These are phyloP conservation scores for Elongisporangium anandrum DNA, from an alignment of 352 stramenopile genomes.

Conservation along the genomic window DNA sequence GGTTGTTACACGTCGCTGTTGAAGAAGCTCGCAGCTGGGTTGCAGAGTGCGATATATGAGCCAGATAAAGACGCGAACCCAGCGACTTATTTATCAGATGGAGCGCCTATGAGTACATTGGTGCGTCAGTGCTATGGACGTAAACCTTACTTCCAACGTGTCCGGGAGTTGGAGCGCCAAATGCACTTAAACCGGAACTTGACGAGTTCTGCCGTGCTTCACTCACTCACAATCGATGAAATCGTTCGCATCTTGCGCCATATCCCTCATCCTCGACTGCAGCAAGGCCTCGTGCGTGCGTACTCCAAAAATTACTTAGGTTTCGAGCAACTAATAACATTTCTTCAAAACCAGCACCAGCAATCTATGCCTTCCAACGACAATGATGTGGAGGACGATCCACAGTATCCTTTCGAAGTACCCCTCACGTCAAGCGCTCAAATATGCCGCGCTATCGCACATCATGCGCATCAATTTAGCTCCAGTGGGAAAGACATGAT, in stretches of 20 bases:
- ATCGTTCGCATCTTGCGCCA: slow-evolving; percentile 37
- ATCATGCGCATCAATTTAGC: slow-evolving; percentile 48
- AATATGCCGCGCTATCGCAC: slow-evolving; percentile 65
- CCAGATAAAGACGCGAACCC: slow-evolving; percentile 7
- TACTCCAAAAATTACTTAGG: slow-evolving; percentile 7
- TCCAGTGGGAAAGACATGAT: slow-evolving; percentile 75
- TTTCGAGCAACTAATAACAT: slow-evolving; percentile 9
- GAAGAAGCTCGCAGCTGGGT: slow-evolving; percentile 54
- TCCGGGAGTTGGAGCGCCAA: slow-evolving; percentile 44
- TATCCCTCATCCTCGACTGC: slow-evolving; percentile 32
- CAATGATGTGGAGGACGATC: slow-evolving; percentile 25
- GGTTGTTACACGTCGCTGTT: slow-evolving; percentile 64
- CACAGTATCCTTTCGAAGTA: slow-evolving; percentile 39
- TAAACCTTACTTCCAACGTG: slow-evolving; percentile 68
- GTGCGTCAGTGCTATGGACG: slow-evolving; percentile 52
- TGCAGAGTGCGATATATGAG: slow-evolving; percentile 59
- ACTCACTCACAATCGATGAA: slow-evolving; percentile 35
- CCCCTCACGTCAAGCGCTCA: slow-evolving; percentile 61
- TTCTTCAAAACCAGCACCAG: slow-evolving; percentile 8
- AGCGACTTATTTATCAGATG: background rate
- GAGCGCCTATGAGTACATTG: slow-evolving; percentile 39
- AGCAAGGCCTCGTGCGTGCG: slow-evolving; percentile 17
- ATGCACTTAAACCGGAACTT: slow-evolving; percentile 37
- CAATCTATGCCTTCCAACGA: slow-evolving; percentile 3
- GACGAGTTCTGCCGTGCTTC: slow-evolving; percentile 30